phyloP scores from a whole-genome alignment of 1,284 basidiomycete species.

The Gymnopus androsaceus region DNA sequence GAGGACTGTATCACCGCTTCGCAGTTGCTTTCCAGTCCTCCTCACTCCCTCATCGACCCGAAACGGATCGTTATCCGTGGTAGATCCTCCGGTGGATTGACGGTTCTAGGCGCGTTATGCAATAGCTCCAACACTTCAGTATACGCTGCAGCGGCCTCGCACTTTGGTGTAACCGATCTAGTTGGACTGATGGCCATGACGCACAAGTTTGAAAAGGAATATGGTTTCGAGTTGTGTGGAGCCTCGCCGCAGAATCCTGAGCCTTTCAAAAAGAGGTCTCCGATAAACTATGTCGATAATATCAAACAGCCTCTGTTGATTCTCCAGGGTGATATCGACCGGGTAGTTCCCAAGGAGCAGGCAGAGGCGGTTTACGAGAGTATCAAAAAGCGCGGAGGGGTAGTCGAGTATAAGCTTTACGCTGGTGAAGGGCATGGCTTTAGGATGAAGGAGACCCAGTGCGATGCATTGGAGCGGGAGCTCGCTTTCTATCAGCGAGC shows the following conservation, averaged over 20 bases:
- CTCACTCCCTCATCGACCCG: conserved; percentile 51
- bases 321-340: conserved; percentile 45
- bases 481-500: conserved; percentile 43
- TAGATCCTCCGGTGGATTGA: conserved; percentile 64
- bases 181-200: conserved; percentile 49
- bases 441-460: conserved; percentile 43
- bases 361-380: conserved; percentile 48
- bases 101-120: conserved; percentile 47
- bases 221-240: conserved; percentile 56
- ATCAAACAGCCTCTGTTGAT: conserved; percentile 57
- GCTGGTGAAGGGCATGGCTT: conserved; percentile 61
- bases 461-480: conserved; percentile 46
- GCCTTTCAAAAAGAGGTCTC: conserved; percentile 50
- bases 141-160: conserved; percentile 53
- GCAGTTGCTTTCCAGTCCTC: conserved; percentile 42
- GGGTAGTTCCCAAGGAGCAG: conserved; percentile 59
- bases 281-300: conserved; percentile 49
- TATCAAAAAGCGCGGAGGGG: conserved; percentile 42
- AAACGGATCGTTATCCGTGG: conserved; percentile 63
- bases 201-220: conserved; percentile 71
- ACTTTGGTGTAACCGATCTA: conserved; percentile 60
- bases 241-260: conserved; percentile 49
- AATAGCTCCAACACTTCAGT: conserved; percentile 6
- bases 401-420: conserved; percentile 52
- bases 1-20: conserved; percentile 60